Evolutionary conservation across 164 flowering plant genomes (phyloP), one percentile per base, ranked within the genome.

Genomic region (Kingdonia uniflora): DNA sequence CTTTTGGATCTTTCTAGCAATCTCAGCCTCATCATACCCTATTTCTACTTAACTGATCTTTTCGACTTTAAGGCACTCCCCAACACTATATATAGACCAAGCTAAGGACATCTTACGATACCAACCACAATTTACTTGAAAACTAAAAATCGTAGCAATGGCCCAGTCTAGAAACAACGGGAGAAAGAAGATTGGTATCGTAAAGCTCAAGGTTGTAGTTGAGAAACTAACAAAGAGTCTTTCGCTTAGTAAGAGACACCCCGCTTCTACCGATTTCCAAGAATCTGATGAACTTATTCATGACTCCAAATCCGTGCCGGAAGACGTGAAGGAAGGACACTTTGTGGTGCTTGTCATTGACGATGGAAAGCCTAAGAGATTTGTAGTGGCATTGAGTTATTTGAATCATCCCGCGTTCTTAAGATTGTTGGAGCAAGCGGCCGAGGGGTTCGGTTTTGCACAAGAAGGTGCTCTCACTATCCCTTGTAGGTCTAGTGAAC

Each of bases 311-410:
- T 26, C 40, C 6, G 76, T 81, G 33, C 87, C 88, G 0, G 66
- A 64, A 19, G 85, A 78, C 49, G 77, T 82, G 2, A 80, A 80
- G 61, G 79, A 78, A 65, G 90, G 90, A 1, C 86, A 83, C 54
- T 83, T 83, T 49, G 84, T 76, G 0, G 90, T 80, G 58, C 65
- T 75, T 19, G 89, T 81, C 0, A 60, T 49, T 15, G 73, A 72
- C 6, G 73, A 69, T 6, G 63, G 72, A 1, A 56, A 73, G 23
- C 56, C 59, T 0, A 76, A 65, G 65, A 64, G 83, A 55, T 75
- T 76, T 22, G 65, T 75, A 0, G 71, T 78, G 0, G 72, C 84
- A 0, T 51, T 80, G 54, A 68, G 63, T 44, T 80, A 29, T 38
- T 52, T 82, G 19, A 65, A 57, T 0, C 68, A 74, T 37, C 85